Conservation (phyloP, 495 filamentous ascomycete genomes). For the Aspergillus sclerotiicarbonarius region DNA sequence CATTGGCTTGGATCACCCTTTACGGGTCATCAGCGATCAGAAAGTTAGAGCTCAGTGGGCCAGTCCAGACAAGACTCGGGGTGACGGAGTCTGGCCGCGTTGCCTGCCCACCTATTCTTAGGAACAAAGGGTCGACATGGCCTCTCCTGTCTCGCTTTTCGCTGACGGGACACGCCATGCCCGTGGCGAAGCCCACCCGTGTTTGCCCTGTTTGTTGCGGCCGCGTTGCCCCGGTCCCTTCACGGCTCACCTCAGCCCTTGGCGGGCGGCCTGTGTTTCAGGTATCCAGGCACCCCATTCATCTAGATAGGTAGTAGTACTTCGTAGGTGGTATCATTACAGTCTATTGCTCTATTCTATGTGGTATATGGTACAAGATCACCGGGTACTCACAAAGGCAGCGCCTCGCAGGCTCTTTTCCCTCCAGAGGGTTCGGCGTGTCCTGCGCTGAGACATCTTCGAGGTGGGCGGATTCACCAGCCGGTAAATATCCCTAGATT, state of each 20-base stretch:
- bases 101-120: constrained; percentile 41
- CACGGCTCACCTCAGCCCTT: neutral
- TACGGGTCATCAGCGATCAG: constrained; percentile 1
- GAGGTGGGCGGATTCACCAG: constrained; percentile 30
- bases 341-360: neutral
- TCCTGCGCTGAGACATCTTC: constrained; percentile 8
- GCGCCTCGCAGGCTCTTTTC: neutral
- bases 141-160: neutral
- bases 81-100: constrained; percentile 32
- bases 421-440: constrained; percentile 1
- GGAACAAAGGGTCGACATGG: constrained; percentile 5
- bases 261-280: neutral
- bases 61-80: neutral
- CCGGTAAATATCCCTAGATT: constrained; percentile 10
- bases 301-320: no score
- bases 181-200: neutral
- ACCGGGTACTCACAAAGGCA: neutral
- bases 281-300: neutral
- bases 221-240: neutral
- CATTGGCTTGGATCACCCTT: neutral
- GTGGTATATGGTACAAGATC: neutral
- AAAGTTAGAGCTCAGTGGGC: neutral
- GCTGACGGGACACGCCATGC: constrained; percentile 1
- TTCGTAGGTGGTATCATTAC: neutral
- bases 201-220: constrained; percentile 1